Percentiles rank a stretch among this genome's conserved stretches.
Conservation (phyloP, 352 stramenopile species). For the Pythium dissimile region DNA sequence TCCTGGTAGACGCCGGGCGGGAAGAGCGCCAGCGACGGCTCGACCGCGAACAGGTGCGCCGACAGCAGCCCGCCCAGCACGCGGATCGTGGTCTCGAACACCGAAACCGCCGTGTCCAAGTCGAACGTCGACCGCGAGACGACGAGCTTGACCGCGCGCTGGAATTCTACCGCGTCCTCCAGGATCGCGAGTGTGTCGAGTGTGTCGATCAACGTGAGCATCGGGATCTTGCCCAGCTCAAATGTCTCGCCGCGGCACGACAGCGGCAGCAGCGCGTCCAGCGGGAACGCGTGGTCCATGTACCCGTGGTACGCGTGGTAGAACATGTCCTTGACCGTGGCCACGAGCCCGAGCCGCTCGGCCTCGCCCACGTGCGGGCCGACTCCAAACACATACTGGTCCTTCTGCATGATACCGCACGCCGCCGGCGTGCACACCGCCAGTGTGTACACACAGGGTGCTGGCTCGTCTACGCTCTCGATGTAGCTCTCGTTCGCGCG, state of each 20-base stretch:
- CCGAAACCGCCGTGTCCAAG: constrained; percentile 85
- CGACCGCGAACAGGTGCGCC: constrained; percentile 78
- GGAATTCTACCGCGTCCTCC: constrained; percentile 72
- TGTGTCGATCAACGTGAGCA: constrained; percentile 90
- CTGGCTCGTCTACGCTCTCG: constrained; percentile 51
- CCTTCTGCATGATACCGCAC: constrained; percentile 64
- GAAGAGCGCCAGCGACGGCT: constrained; percentile 53
- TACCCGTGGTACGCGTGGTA: constrained; percentile 89
- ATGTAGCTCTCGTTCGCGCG: constrained; percentile 84
- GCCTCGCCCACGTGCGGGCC: constrained; percentile 48
- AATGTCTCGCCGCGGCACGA: constrained; percentile 69
- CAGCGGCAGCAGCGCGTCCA: constrained; percentile 73
- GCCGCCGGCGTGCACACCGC: constrained; percentile 70
- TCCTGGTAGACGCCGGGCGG: constrained; percentile 84
- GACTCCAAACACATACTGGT: constrained; percentile 62
- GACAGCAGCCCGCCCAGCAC: constrained; percentile 89
- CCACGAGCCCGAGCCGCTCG: constrained; percentile 44
- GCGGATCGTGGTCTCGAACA: constrained; percentile 94
- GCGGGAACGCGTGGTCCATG: constrained; percentile 77
- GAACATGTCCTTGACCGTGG: constrained; percentile 86
- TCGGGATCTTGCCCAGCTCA: constrained; percentile 72
- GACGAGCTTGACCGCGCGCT: constrained; percentile 61
- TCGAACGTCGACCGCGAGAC: constrained; percentile 67
- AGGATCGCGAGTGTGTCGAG: constrained; percentile 89
- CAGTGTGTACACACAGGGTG: constrained; percentile 54